Evolutionary conservation across 2,329 filamentous ascomycete genomes (phyloP).

Genomic region (Trichoderma sp.): DNA sequence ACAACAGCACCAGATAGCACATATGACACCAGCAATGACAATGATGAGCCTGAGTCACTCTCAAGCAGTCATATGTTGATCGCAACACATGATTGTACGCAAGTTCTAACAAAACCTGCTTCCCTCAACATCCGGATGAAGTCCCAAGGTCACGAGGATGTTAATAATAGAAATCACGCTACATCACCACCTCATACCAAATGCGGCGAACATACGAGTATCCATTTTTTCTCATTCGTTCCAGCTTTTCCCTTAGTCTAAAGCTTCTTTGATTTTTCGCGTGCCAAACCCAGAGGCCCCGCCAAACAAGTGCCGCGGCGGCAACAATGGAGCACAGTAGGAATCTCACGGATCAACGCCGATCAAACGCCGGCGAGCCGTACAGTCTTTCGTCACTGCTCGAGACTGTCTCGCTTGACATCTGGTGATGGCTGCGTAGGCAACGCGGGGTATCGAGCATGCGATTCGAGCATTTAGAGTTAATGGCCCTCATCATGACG

Average conservation of each 20-base stretch:
- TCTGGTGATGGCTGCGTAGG: conserved; percentile 11
- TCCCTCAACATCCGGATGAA: neutral
- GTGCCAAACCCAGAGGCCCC: neutral
- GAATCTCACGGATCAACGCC: conserved; percentile 1
- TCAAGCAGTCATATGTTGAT: neutral
- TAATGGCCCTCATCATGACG: conserved; percentile 12
- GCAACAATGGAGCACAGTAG: conserved; percentile 6
- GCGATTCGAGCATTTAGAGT: conserved; percentile 9
- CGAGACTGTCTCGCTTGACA: conserved; percentile 11
- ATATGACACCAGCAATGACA: neutral
- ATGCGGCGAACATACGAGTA: neutral
- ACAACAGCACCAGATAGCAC: neutral
- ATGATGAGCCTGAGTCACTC: neutral
- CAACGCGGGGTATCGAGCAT: conserved; percentile 14
- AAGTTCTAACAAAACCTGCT: neutral
- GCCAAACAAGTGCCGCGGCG: neutral
- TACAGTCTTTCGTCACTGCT: conserved; percentile 1
- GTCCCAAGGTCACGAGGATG: conserved; percentile 1
- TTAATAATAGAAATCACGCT: conserved; percentile 3
- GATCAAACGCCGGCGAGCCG: neutral
- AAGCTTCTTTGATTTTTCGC: neutral
- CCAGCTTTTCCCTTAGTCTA: neutral
- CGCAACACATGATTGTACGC: neutral
- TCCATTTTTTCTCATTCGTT: neutral
- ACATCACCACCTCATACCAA: neutral